These are phyloP conservation scores for Coleophoma eucalyptorum DNA, from an alignment of 2,329 filamentous ascomycete genomes.

Conservation along the genomic window DNA sequence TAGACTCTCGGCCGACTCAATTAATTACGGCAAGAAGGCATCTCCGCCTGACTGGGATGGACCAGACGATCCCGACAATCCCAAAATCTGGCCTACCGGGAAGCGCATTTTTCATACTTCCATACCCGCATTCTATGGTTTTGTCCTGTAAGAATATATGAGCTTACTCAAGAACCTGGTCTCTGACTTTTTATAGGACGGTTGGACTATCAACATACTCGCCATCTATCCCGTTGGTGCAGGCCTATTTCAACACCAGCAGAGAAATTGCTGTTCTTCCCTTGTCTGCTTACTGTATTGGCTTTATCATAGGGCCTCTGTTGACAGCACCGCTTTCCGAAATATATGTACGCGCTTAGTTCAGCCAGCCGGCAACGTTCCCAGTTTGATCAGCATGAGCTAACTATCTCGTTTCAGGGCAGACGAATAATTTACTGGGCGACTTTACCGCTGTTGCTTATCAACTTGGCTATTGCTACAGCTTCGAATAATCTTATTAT, in stretches of 20 bases:
- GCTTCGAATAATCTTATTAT: slow-evolving; percentile 53
- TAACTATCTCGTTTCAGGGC: slow-evolving; percentile 41
- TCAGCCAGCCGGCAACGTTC: no score
- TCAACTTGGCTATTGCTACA: slow-evolving; percentile 57
- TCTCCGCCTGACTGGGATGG: background rate
- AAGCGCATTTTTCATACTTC: slow-evolving; percentile 2
- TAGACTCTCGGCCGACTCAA: background rate
- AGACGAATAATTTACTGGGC: slow-evolving; percentile 56
- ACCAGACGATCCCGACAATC: slow-evolving; percentile 2
- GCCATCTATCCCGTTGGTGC: no score
- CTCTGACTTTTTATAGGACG: slow-evolving; percentile 9
- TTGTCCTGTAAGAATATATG: slow-evolving; percentile 1
- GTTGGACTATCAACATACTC: slow-evolving; percentile 38
- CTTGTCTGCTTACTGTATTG: no score
- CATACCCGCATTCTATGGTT: slow-evolving; percentile 1
- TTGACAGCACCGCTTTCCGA: no score
- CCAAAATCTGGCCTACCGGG: background rate
- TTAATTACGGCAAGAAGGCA: background rate
- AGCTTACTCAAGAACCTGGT: background rate
- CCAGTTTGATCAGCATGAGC: no score
- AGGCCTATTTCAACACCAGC: no score
- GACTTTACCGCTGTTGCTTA: slow-evolving; percentile 52
- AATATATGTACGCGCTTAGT: no score
- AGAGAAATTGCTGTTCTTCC: no score
- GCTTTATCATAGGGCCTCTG: no score